Base-by-base conservation (phyloP, 2,329 filamentous ascomycete genomes). In the Phaeosphaeriaceae sp. region DNA sequence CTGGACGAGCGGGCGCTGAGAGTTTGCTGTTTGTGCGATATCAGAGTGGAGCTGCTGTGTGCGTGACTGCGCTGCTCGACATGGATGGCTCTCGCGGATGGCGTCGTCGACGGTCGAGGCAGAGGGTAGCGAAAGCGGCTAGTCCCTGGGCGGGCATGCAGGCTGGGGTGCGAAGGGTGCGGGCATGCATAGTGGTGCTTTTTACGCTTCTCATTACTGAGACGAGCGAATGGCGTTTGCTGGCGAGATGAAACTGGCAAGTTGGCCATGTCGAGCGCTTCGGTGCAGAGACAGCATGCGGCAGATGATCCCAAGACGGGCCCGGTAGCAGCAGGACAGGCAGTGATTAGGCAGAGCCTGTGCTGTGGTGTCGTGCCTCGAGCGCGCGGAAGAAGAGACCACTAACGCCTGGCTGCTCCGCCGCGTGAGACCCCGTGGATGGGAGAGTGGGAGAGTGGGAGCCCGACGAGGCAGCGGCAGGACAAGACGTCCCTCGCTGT, bases 141-240 rank as follows among this genome's bases (percentile, higher is more conserved):
- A 21, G 42, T 22, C 19, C 19, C 42, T 36, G 31, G 25, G 42
- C 21, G 19, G 42, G 11, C n/a, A 45, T 45, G 42, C n/a, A 13
- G 40, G 42, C 42, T 11, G 21, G 42, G 42, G 42, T 45, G 42
- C 42, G 42, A 22, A 45, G 19, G 42, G 21, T 45, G 17, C 19
- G 42, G 42, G 42, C 42, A 17, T 22, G 42, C 42, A 22, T 45
- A 20, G 42, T 21, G 42, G 45, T 47, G 45, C 45, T 47, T 47
- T 47, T 47, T 47, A 19, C 21, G 45, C 45, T 47, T 47, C 21
- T 47, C 21, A 47, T 47, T 44, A 44, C 41, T 44, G 41, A 21
- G 41, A 44, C 41, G 41, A 21, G n/a, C 41, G 31, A 36, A 36
- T 20, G 42, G 42, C n/a, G 42, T 45, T 15, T 45, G 42, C 19